Base-by-base conservation (phyloP, 208 protist genomes). In the Crithidia mellificae region DNA sequence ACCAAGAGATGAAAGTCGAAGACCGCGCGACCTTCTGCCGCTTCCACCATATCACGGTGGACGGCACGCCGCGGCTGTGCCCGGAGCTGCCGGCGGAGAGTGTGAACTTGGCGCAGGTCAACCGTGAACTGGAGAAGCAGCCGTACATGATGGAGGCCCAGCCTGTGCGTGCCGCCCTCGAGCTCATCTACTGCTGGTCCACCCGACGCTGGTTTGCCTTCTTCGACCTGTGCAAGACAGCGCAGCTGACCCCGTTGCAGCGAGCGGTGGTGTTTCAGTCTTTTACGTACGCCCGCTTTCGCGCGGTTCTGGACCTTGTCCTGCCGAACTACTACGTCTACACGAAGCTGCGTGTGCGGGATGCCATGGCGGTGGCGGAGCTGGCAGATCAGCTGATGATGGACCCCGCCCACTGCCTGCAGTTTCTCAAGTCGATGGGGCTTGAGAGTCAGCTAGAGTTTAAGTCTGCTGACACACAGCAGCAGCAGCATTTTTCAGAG, bases 221-320 rank as follows among this genome's bases (percentile, higher is more conserved):
- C 63, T 91, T 94, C 41, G 63, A 82, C 39, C 43, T 91, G 22
- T 94, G 84, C 55, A 62, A 70, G 27, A 67, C 65, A 0, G 47
- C 41, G 22, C n/a, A n/a, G 17, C 68, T 94, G 29, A 93, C 87
- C 8, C 70, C 75, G 17, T 69, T 95, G 71, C 90, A 95, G 69
- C 70, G 79, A 3, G 69, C 83, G 4, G 81, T 95, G 7, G 64
- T 90, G 15, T 91, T 91, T 49, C 85, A 93, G 34, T 93, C 87
- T 69, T 93, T 95, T 74, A 86, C 87, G 34, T 95, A 95, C 65
- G 74, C 72, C 2, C 82, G 90, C n/a, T 90, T 87, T 69, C 85
- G 90, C 17, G 87, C 85, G 1, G 84, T 95, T 38, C 38, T 93
- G 29, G 87, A 93, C 32, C 76, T 95, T 12, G 84, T 95, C 63